Evolutionary conservation across 306 rosid genomes (phyloP).

Genomic region (Pterocarpus macrocarpus): DNA sequence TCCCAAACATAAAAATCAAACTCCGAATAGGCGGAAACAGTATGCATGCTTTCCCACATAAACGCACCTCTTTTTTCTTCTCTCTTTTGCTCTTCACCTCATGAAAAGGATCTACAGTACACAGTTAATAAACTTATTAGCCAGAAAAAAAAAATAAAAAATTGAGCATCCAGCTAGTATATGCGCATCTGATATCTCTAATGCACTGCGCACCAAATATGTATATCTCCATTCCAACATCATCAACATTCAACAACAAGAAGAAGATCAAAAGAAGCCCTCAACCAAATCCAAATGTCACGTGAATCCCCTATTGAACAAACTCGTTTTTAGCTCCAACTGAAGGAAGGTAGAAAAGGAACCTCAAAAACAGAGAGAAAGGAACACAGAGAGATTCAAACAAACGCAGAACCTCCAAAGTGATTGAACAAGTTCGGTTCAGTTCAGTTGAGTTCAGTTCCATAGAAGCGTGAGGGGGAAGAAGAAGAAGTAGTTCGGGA

Average conservation of each 20-base stretch:
- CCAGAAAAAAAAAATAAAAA: constrained; percentile 27
- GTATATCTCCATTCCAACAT: neutral
- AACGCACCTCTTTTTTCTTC: constrained; percentile 92
- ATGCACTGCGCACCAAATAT: neutral
- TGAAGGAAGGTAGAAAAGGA: too few species aligned
- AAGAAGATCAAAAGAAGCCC: neutral
- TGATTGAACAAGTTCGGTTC: neutral
- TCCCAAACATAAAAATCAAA: neutral
- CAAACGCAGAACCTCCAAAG: neutral
- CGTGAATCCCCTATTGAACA: neutral
- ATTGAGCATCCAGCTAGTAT: constrained; percentile 10
- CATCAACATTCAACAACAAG: neutral
- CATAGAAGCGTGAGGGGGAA: neutral
- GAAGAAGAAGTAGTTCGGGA: neutral
- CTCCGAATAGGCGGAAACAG: neutral
- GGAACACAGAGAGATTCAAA: too few species aligned
- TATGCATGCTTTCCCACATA: constrained; percentile 28
- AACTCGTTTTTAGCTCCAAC: neutral
- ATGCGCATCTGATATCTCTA: neutral
- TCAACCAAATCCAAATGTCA: neutral
- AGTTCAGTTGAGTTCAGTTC: neutral
- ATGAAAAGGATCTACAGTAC: constrained; percentile 84
- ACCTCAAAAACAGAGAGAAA: too few species aligned
- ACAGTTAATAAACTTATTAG: constrained; percentile 47
- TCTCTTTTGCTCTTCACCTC: constrained; percentile 99